Base-by-base conservation (phyloP, 768 basidiomycete species). In the Boletus bicolor region DNA sequence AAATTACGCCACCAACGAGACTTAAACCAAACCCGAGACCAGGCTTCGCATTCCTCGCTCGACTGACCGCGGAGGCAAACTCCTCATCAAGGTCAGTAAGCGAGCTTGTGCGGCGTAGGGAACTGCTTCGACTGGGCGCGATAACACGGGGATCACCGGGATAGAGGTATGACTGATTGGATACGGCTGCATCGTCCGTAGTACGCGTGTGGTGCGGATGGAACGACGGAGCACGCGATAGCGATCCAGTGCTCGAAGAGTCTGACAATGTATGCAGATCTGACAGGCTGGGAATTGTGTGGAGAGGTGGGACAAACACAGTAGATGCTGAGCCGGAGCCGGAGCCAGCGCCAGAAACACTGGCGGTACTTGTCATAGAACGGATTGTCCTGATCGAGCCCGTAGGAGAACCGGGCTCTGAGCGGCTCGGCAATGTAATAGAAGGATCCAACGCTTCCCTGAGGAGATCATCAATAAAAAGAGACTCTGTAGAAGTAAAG, bases 361-460 rank as follows among this genome's bases (percentile, higher is more conserved):
- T 81, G 17, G 70, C 74, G 38, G 78, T 79, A 30, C 76, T 78
- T 5, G 68, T 60, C 51, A 83, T 76, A 1, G 87, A 84, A 6
- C 75, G 75, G 52, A 91, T 91, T 0, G 89, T 90, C 19, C 84
- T 75, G 60, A 93, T 86, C 0, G 89, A 84, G 4, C 77, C 82
- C 1, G 72, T 69, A 14, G 81, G 81, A 10, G 81, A 82, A 15
- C 77, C 70, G 0, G 63, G 62, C 43, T 66, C 67, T 14, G 82
- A 77, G 52, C 73, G 75, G 60, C 73, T 64, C 66, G 83, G 63
- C 65, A 84, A 64, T 63, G 82, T 63, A 64, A 83, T 60, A 68
- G 87, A 75, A 15, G 82, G 82, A 62, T 91, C 85, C 17, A 93
- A 78, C 0, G 86, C 85, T 59, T 92, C 91, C 91, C 91, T 94